These are phyloP conservation scores for Trametes polyzona DNA, from an alignment of 1,284 basidiomycete genomes.

Conservation along the genomic window DNA sequence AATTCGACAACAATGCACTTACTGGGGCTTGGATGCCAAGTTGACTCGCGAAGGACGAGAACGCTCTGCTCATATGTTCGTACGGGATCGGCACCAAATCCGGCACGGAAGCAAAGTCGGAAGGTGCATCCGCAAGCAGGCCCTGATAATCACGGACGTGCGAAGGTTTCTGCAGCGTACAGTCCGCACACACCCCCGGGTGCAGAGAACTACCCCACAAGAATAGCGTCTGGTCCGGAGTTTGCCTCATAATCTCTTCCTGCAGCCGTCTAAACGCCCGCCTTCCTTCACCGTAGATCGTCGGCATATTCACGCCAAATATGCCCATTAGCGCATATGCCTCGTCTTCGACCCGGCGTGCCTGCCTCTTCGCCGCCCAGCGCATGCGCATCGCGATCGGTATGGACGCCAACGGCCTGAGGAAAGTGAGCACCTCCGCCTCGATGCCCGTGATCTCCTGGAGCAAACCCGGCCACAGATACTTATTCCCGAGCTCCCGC, in stretches of 20 bases:
- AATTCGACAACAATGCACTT: neutral
- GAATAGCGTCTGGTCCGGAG: conserved; percentile 7
- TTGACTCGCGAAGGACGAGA: neutral
- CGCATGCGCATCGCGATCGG: conserved; percentile 2
- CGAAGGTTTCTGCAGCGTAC: neutral
- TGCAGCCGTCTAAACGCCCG: conserved; percentile 5
- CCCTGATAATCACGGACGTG: neutral
- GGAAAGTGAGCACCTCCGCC: conserved; percentile 5
- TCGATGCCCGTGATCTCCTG: conserved; percentile 7
- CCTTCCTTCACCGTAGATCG: conserved; percentile 3
- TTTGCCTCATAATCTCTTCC: conserved; percentile 8
- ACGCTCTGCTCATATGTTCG: conserved; percentile 9
- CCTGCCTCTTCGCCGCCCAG: neutral
- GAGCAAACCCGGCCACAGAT: conserved; percentile 1
- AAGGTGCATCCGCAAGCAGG: neutral
- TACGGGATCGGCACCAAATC: conserved; percentile 6
- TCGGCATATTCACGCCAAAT: conserved; percentile 6
- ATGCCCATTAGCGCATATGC: conserved; percentile 6
- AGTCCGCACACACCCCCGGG: neutral
- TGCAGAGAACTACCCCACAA: neutral
- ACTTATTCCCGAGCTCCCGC: neutral
- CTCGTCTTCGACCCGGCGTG: conserved; percentile 1
- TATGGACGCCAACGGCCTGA: conserved; percentile 1
- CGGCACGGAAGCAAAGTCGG: neutral
- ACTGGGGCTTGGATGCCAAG: neutral